These are phyloP conservation scores for Metschnikowia borealis DNA, from an alignment of 805 yeast genomes.

Conservation along the genomic window DNA sequence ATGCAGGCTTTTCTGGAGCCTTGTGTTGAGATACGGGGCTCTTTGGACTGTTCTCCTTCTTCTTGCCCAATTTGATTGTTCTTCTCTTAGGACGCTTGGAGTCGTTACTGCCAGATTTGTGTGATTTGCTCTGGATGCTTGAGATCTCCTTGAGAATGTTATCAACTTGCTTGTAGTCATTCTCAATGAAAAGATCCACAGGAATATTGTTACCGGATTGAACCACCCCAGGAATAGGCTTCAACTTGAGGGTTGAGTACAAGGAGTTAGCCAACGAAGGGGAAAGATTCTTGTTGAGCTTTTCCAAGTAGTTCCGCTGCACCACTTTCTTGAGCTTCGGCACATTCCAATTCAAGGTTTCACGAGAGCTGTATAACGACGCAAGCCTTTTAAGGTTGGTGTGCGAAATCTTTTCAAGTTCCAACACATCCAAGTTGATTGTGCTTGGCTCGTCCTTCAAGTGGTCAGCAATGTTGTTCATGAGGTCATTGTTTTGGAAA, in stretches of 20 bases:
- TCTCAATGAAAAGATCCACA: slow-evolving; percentile 29
- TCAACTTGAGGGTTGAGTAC: slow-evolving; percentile 32
- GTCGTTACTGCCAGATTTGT: slow-evolving; percentile 22
- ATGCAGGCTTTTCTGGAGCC: background rate
- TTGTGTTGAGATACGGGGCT: background rate
- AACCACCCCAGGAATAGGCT: slow-evolving; percentile 20
- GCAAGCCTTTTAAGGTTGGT: slow-evolving; percentile 39
- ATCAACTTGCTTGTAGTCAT: slow-evolving; percentile 29
- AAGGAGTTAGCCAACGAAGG: slow-evolving; percentile 38
- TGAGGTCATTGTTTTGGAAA: slow-evolving; percentile 18
- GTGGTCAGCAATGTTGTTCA: slow-evolving; percentile 19
- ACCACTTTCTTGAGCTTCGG: slow-evolving; percentile 55
- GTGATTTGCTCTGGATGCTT: slow-evolving; percentile 43
- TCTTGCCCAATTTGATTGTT: slow-evolving; percentile 28
- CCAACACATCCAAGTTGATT: slow-evolving; percentile 10
- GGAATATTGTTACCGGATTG: slow-evolving; percentile 36
- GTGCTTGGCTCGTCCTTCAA: slow-evolving; percentile 9
- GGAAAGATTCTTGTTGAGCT: slow-evolving; percentile 32
- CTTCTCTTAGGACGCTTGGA: slow-evolving; percentile 41
- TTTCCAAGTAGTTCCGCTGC: slow-evolving; percentile 51
- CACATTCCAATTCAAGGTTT: slow-evolving; percentile 69
- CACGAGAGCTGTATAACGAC: slow-evolving; percentile 63
- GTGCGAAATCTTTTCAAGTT: slow-evolving; percentile 36
- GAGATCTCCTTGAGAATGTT: slow-evolving; percentile 39
- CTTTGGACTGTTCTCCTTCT: background rate